Evolutionary conservation across 1,139 yeast species (phyloP).

Genomic region (Candida freyschussii): DNA sequence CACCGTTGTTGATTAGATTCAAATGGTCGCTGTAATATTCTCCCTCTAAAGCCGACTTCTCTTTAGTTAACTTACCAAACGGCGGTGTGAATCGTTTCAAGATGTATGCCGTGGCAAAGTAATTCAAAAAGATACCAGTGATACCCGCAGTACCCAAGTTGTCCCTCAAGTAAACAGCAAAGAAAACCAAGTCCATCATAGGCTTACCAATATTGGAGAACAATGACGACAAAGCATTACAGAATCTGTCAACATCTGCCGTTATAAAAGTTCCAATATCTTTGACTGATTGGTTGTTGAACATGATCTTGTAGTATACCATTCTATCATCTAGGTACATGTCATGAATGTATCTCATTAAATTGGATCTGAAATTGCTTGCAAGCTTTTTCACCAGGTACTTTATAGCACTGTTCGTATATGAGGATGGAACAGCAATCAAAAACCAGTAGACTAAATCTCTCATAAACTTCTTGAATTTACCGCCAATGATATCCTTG

Average conservation of each 20-base stretch:
- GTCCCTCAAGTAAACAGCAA: constrained; percentile 77
- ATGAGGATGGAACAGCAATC: constrained; percentile 90
- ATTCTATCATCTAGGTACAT: constrained; percentile 75
- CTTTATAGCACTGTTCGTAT: constrained; percentile 87
- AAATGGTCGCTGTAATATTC: constrained; percentile 84
- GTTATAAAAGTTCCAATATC: constrained; percentile 73
- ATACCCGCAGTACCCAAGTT: constrained; percentile 85
- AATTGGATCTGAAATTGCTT: constrained; percentile 77
- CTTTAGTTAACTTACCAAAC: constrained; percentile 74
- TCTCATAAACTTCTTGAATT: constrained; percentile 67
- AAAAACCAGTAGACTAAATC: constrained; percentile 84
- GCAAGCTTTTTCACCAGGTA: constrained; percentile 74
- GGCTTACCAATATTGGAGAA: constrained; percentile 93
- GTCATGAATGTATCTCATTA: constrained; percentile 86
- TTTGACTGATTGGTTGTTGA: constrained; percentile 34
- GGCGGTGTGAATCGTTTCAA: constrained; percentile 76
- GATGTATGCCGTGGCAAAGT: constrained; percentile 72
- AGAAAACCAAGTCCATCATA: constrained; percentile 79
- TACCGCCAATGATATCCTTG: constrained; percentile 80
- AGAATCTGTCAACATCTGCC: constrained; percentile 76
- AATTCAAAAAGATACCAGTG: constrained; percentile 74
- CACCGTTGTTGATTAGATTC: constrained; percentile 81
- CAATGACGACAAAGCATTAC: constrained; percentile 76
- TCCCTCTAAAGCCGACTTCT: constrained; percentile 78
- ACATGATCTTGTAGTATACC: constrained; percentile 73